Percentiles rank a stretch among this genome's conserved stretches.
Evolutionary conservation across 192 early-diverging fungal species (phyloP).

Genomic region (Backusella tuberculispora): DNA sequence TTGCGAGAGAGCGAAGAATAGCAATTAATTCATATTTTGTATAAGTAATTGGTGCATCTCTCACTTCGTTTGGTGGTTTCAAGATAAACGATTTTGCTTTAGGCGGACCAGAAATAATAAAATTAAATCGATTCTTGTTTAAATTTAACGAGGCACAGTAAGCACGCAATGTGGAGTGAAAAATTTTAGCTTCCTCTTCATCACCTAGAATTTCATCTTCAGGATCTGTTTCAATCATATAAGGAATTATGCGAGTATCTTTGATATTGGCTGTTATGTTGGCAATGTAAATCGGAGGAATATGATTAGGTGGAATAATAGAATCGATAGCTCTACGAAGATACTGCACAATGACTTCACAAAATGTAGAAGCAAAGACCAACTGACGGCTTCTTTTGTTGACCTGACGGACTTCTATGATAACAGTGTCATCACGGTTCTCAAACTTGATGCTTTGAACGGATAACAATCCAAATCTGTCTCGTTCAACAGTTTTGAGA

Average conservation of each 20-base stretch:
- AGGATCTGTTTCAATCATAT: background rate
- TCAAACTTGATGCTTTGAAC: slow-evolving; percentile 29
- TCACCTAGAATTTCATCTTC: background rate
- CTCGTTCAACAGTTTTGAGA: slow-evolving; percentile 28
- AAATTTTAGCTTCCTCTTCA: slow-evolving; percentile 17
- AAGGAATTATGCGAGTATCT: background rate
- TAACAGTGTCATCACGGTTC: slow-evolving; percentile 35
- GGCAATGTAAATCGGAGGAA: background rate
- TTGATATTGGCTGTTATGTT: background rate
- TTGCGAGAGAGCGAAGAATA: slow-evolving; percentile 29
- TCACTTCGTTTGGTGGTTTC: slow-evolving; percentile 26
- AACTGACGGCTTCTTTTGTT: slow-evolving; percentile 15
- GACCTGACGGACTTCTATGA: slow-evolving; percentile 22
- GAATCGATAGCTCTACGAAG: slow-evolving; percentile 35
- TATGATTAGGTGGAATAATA: slow-evolving; percentile 17
- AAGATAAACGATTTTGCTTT: slow-evolving; percentile 13
- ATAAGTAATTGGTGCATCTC: slow-evolving; percentile 20
- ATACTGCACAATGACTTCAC: slow-evolving; percentile 34
- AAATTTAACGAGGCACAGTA: slow-evolving; percentile 43
- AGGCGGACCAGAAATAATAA: slow-evolving; percentile 10
- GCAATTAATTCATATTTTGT: slow-evolving; percentile 39
- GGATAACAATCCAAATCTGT: slow-evolving; percentile 37
- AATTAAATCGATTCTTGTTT: slow-evolving; percentile 31
- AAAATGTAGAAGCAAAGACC: slow-evolving; percentile 24
- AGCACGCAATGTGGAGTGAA: slow-evolving; percentile 29